Evolutionary conservation across 2,329 filamentous ascomycete species (phyloP), one percentile per base, ranked within the genome.

Genomic region (Dryadomyces quercus-mongolicae): DNA sequence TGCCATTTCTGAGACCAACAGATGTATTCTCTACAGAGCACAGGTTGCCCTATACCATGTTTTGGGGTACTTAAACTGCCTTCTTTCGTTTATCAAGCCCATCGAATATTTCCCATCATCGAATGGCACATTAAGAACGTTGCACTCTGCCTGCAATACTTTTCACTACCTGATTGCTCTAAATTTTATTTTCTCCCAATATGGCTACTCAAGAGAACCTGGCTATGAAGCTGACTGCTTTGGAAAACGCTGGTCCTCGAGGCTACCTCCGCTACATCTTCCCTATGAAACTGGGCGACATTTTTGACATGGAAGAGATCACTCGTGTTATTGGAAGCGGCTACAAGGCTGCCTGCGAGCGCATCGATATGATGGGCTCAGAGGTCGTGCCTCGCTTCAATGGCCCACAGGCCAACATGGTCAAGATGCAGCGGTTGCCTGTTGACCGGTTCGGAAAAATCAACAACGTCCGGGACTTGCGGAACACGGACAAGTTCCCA

Each of bases 251-350:
- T 15, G 53, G 53, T 3, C 53, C 53, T 18, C 20, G 22, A 18
- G 53, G 53, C 38, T 54, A 54, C 34, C 53, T 54, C 15, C 47
- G 53, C n/a, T 46, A 51, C 16, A 31, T 54, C 13, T 54, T 54
- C 20, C 53, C 53, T 16, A 22, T 54, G 16, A 22, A 40, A 48
- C 47, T 54, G 18, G 13, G 20, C 13, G 22, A 21, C 6, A 9
- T 16, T 42, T 54, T 51, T 34, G 48, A 54, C 48, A 16, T 51
- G 16, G 53, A 22, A n/a, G 18, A 40, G 22, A 46, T 51, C n/a
- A 7, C 31, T 12, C 2, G 34, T 1, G 18, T 31, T 21, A 40
- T 54, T 6, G 10, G 12, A 13, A 8, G 2, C 12, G 48, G 53
- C 40, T 54, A 54, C 31, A 3, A 34, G 12, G 38, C 48, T 13